Evolutionary conservation across 371 early-diverging fungal species (phyloP).

Genomic region (Blakeslea trispora): DNA sequence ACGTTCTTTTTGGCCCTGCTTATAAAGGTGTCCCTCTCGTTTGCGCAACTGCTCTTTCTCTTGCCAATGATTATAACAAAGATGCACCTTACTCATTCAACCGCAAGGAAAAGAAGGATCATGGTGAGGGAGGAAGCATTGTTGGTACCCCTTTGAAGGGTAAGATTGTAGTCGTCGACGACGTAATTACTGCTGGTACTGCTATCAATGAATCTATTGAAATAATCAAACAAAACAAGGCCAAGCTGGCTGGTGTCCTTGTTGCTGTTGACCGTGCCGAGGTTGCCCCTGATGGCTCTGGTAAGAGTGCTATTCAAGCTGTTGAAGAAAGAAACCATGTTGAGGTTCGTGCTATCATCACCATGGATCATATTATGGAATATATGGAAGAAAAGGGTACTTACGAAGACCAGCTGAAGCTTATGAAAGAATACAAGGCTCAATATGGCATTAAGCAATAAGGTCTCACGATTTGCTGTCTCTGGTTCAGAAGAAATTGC

Average conservation of each 20-base stretch:
- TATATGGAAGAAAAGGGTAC: constrained; percentile 85
- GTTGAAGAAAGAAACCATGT: constrained; percentile 79
- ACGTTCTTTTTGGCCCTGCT: constrained; percentile 96
- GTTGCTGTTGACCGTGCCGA: constrained; percentile 96
- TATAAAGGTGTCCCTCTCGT: constrained; percentile 98
- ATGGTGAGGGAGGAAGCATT: constrained; percentile 95
- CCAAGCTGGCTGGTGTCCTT: constrained; percentile 79
- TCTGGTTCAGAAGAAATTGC: background rate
- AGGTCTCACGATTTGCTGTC: background rate
- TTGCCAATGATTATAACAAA: constrained; percentile 58
- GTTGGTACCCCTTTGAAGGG: constrained; percentile 85
- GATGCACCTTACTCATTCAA: constrained; percentile 91
- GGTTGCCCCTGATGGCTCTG: constrained; percentile 63
- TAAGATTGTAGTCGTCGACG: constrained; percentile 90
- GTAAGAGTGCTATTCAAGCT: constrained; percentile 92
- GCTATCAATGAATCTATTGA: constrained; percentile 91
- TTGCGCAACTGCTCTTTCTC: constrained; percentile 76
- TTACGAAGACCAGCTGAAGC: constrained; percentile 55
- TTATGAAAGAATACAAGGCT: constrained; percentile 74
- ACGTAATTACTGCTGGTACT: constrained; percentile 98
- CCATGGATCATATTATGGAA: constrained; percentile 84
- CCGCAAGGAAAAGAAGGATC: constrained; percentile 98
- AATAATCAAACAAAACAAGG: constrained; percentile 68
- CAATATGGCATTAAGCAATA: constrained; percentile 66
- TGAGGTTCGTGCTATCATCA: constrained; percentile 86